Evolutionary conservation across 805 yeast species (phyloP).

Genomic region (Metschnikowia colocasiae): DNA sequence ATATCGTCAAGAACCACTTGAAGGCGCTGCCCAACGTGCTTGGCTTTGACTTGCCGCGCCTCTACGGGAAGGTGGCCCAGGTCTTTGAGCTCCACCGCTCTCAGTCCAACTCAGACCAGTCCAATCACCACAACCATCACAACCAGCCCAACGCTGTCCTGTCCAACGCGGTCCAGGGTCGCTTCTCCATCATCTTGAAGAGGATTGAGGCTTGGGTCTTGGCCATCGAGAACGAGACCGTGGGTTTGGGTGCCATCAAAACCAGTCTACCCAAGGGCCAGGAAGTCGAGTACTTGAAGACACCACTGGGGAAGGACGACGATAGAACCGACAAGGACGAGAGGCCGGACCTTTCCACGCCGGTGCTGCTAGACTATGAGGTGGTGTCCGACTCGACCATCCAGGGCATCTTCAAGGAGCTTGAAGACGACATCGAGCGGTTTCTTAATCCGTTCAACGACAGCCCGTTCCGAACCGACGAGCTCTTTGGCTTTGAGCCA

Average conservation of each 20-base stretch:
- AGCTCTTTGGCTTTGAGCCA: constrained; percentile 3
- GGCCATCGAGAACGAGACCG: constrained; percentile 7
- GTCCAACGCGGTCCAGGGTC: constrained; percentile 7
- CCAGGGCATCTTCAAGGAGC: constrained; percentile 30
- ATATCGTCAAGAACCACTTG: constrained; percentile 7
- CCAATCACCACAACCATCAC: too few relatives aligned
- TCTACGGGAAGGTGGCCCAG: constrained; percentile 5
- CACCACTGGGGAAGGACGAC: not conserved
- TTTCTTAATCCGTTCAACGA: constrained; percentile 28
- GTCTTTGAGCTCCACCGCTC: constrained; percentile 4
- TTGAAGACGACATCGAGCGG: constrained; percentile 28
- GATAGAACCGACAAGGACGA: not conserved
- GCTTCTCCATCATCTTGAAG: constrained; percentile 18
- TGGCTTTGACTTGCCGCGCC: constrained; percentile 6
- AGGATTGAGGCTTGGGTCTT: constrained; percentile 23
- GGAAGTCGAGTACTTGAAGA: constrained; percentile 23
- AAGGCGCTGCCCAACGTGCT: not conserved
- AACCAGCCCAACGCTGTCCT: too few relatives aligned
- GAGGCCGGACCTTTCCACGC: not conserved
- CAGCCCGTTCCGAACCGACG: not conserved
- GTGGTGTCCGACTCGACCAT: constrained; percentile 12
- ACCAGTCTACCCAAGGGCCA: constrained; percentile 29
- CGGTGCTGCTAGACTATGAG: not conserved
- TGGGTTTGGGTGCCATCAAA: constrained; percentile 9
- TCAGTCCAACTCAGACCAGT: too few relatives aligned